phyloP scores from a whole-genome alignment of 2,329 filamentous ascomycete genomes.

The Monosporascus sp. region DNA sequence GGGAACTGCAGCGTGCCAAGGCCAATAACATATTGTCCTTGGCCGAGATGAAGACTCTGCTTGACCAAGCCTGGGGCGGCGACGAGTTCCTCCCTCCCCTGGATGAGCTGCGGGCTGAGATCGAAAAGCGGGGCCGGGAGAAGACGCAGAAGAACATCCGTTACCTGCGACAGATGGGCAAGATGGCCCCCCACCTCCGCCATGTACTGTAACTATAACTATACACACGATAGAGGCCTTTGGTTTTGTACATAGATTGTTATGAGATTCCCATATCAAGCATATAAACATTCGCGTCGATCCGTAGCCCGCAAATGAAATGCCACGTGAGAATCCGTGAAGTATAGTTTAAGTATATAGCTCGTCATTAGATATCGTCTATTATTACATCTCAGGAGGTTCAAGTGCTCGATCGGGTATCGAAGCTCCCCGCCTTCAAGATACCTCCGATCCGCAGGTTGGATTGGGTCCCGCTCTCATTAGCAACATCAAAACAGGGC shows the following conservation, averaged over 20 bases:
- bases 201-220: conserved; percentile 4
- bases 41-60: conserved; percentile 27
- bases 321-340: too few species aligned
- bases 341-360: too few species aligned
- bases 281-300: too few species aligned
- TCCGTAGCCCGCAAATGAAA: too few species aligned
- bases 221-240: not conserved
- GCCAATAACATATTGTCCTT: conserved; percentile 23
- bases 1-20: conserved; percentile 13
- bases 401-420: not conserved
- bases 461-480: not conserved
- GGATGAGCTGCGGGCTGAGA: conserved; percentile 17
- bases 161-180: conserved; percentile 8
- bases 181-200: conserved; percentile 3
- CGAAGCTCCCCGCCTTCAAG: not conserved
- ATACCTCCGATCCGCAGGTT: not conserved
- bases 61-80: conserved; percentile 32
- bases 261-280: not conserved
- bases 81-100: conserved; percentile 24
- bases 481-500: not conserved
- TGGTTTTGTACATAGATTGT: not conserved
- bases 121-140: conserved; percentile 16
- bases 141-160: conserved; percentile 4
- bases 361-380: too few species aligned
- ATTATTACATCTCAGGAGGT: too few species aligned